A percentile compares a stretch with the other conserved stretches of the same genome.
These are phyloP conservation scores for Acanthamoeba triangularis DNA, from an alignment of 208 protist genomes.

Conservation along the genomic window DNA sequence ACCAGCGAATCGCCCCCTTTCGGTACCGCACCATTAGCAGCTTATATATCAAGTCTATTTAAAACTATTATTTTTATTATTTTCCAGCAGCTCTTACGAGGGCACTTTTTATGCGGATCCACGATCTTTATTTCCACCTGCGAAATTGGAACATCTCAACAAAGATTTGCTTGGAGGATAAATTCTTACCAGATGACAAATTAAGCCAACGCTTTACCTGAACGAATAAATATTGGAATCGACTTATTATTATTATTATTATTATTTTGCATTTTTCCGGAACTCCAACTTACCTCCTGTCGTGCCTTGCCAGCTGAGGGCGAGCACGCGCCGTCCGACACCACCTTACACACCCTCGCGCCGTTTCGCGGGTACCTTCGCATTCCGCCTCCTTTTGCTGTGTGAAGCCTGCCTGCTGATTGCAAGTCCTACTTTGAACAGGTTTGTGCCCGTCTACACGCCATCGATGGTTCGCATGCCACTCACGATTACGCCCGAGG, in stretches of 20 bases:
- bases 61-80: slow-evolving; percentile 12
- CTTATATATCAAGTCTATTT: neutral
- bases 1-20: neutral
- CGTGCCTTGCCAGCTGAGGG: neutral
- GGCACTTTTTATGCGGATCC: no score
- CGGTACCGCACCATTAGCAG: neutral
- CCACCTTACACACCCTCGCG: neutral
- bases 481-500: slow-evolving; percentile 27
- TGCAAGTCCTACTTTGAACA: neutral
- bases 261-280: neutral
- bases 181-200: no score
- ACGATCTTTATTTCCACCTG: no score
- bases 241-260: neutral
- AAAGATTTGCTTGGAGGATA: no score
- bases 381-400: neutral
- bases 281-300: no score
- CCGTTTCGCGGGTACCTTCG: neutral
- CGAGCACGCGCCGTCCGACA: neutral
- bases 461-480: slow-evolving; percentile 20
- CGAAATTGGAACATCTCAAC: no score
- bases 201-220: no score
- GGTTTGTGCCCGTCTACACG: neutral
- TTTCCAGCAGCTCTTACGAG: no score
- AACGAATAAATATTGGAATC: neutral
- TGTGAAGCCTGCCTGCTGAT: no score